Conservation (phyloP, 805 yeast species). For the Nakazawaea ishiwadae region DNA sequence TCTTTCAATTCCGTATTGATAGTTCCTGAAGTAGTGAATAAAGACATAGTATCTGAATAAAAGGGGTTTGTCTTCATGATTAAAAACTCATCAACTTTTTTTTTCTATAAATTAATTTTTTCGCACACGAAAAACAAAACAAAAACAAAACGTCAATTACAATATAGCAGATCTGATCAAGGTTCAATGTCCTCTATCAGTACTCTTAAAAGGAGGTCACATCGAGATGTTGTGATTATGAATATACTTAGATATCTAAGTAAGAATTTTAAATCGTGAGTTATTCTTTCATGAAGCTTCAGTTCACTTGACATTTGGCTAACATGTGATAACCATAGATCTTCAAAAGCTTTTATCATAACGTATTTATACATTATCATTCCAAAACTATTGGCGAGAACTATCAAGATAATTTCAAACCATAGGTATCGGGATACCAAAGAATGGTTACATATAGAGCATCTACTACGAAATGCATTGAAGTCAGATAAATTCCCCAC, state of each 20-base stretch:
- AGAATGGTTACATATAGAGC: slow-evolving; percentile 16
- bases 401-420: slow-evolving; percentile 16
- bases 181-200: neutral
- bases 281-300: neutral
- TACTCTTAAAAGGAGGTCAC: neutral
- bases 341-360: slow-evolving; percentile 26
- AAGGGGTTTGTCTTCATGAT: too few relatives aligned
- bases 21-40: too few relatives aligned
- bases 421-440: slow-evolving; percentile 14
- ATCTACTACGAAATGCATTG: slow-evolving; percentile 21
- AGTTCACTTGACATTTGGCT: neutral
- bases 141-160: too few relatives aligned
- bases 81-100: neutral
- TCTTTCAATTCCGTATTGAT: neutral
- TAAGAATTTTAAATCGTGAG: slow-evolving; percentile 12
- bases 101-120: neutral
- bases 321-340: slow-evolving; percentile 2
- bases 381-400: slow-evolving; percentile 24
- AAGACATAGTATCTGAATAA: too few relatives aligned
- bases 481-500: slow-evolving; percentile 30
- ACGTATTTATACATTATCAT: slow-evolving; percentile 31
- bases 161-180: neutral
- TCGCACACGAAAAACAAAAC: neutral
- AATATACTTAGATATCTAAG: slow-evolving; percentile 3
- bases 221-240: neutral